phyloP scores from a whole-genome alignment of 805 yeast genomes.

The Clavispora vitiphila region DNA sequence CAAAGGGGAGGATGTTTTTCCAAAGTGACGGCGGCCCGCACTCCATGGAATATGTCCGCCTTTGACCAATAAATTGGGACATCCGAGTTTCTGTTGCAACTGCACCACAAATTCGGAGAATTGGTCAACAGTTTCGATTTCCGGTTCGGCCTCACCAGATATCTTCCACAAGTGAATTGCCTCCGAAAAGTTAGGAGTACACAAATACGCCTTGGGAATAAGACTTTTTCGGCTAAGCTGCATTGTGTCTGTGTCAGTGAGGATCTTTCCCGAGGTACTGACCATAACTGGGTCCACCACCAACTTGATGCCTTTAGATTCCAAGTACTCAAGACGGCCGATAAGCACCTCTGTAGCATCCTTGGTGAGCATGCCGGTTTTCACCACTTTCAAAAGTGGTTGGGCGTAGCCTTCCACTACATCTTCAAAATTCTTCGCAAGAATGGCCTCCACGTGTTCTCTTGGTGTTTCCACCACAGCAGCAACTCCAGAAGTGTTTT shows the following conservation, averaged over 20 bases:
- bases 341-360: conserved; percentile 48
- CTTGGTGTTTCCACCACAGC: conserved; percentile 40
- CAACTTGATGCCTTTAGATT: conserved; percentile 26
- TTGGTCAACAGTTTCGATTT: conserved; percentile 31
- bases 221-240: conserved; percentile 38
- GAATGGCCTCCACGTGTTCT: conserved; percentile 40
- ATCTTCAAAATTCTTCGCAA: conserved; percentile 56
- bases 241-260: conserved; percentile 48
- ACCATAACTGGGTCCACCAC: conserved; percentile 84
- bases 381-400: conserved; percentile 53
- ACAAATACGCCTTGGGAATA: conserved; percentile 49
- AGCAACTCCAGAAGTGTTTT: conserved; percentile 53
- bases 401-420: conserved; percentile 32
- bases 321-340: conserved; percentile 28
- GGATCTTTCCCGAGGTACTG: conserved; percentile 67
- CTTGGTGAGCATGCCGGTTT: conserved; percentile 71
- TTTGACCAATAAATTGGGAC: conserved; percentile 59
- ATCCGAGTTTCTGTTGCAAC: conserved; percentile 28
- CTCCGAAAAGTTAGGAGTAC: conserved; percentile 76
- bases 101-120: conserved; percentile 17
- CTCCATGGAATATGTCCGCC: conserved; percentile 72
- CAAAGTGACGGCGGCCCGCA: background rate
- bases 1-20: background rate
- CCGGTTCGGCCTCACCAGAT: conserved; percentile 10
- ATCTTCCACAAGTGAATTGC: conserved; percentile 42